phyloP scores from a whole-genome alignment of 768 basidiomycete genomes.

The Mycena albidolilacea region DNA sequence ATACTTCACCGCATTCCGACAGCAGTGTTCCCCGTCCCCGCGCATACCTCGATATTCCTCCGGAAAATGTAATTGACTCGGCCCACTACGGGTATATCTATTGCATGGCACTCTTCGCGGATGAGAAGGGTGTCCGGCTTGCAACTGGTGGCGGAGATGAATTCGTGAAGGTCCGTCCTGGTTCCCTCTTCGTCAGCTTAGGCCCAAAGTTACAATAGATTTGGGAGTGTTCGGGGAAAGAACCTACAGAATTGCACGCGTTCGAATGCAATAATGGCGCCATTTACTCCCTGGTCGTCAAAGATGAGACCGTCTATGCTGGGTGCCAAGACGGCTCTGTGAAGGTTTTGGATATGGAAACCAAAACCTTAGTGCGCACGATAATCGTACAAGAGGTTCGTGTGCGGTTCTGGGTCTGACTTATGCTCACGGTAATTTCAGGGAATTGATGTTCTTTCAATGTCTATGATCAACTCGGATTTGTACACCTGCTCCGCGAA shows the following conservation, averaged over 20 bases:
- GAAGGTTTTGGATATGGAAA: slow-evolving; percentile 92
- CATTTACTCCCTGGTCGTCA: slow-evolving; percentile 82
- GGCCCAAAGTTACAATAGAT: slow-evolving; percentile 57
- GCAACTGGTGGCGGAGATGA: slow-evolving; percentile 95
- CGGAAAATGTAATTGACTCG: slow-evolving; percentile 83
- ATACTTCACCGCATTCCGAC: slow-evolving; percentile 48
- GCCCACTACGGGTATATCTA: slow-evolving; percentile 98
- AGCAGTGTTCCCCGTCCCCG: slow-evolving; percentile 48
- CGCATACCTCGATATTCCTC: slow-evolving; percentile 69
- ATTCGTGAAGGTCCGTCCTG: slow-evolving; percentile 78
- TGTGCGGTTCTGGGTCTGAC: slow-evolving; percentile 11
- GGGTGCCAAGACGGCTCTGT: slow-evolving; percentile 96
- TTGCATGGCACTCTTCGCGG: slow-evolving; percentile 69
- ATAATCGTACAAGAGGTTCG: slow-evolving; percentile 88
- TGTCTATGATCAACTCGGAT: slow-evolving; percentile 79
- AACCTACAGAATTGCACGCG: slow-evolving; percentile 70
- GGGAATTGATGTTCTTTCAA: slow-evolving; percentile 86
- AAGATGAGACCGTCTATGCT: slow-evolving; percentile 88
- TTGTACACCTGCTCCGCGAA: slow-evolving; percentile 78
- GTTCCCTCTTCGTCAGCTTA: neutral
- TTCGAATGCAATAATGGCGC: slow-evolving; percentile 85
- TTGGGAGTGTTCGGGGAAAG: slow-evolving; percentile 70
- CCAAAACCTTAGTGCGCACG: slow-evolving; percentile 86
- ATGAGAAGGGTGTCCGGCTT: slow-evolving; percentile 59
- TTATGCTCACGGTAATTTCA: slow-evolving; percentile 44